Evolutionary conservation across 345 rosid species (phyloP).

Genomic region (Leavenworthia alabamica): DNA sequence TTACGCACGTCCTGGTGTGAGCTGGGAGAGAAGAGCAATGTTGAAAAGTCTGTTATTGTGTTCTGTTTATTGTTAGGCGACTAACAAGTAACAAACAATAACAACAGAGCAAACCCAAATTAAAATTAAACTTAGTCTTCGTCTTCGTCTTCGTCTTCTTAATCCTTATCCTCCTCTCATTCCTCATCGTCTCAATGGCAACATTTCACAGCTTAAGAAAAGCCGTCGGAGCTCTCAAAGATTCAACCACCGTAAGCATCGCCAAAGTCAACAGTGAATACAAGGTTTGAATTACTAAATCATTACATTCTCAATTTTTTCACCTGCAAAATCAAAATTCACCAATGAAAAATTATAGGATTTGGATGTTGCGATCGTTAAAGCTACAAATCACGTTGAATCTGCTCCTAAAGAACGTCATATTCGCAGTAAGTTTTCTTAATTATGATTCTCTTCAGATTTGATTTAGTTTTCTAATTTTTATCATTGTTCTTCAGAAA

Average conservation of each 20-base stretch:
- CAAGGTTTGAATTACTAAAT: slow-evolving; percentile 81
- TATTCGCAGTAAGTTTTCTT: slow-evolving; percentile 51
- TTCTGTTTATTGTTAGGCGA: slow-evolving; percentile 16
- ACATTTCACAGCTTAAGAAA: slow-evolving; percentile 63
- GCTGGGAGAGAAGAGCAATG: too few species aligned
- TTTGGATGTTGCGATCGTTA: slow-evolving; percentile 89
- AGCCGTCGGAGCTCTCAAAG: slow-evolving; percentile 93
- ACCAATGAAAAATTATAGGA: slow-evolving; percentile 42
- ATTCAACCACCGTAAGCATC: slow-evolving; percentile 86
- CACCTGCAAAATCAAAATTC: background rate
- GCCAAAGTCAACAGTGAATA: slow-evolving; percentile 96
- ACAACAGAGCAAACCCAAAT: slow-evolving; percentile 14
- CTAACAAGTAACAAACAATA: slow-evolving; percentile 25
- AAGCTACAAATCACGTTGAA: slow-evolving; percentile 93
- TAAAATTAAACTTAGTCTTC: background rate
- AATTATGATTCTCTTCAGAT: background rate
- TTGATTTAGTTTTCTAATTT: background rate
- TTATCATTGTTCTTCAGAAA: slow-evolving; percentile 52
- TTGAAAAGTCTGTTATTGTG: slow-evolving; percentile 36
- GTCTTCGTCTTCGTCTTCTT: background rate
- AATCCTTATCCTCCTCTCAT: background rate
- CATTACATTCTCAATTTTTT: background rate
- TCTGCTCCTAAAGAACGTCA: slow-evolving; percentile 85
- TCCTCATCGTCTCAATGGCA: slow-evolving; percentile 24
- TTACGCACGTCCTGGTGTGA: slow-evolving; percentile 20